Evolutionary conservation across 2,329 filamentous ascomycete species (phyloP).

Genomic region (Fusarium duplospermum): DNA sequence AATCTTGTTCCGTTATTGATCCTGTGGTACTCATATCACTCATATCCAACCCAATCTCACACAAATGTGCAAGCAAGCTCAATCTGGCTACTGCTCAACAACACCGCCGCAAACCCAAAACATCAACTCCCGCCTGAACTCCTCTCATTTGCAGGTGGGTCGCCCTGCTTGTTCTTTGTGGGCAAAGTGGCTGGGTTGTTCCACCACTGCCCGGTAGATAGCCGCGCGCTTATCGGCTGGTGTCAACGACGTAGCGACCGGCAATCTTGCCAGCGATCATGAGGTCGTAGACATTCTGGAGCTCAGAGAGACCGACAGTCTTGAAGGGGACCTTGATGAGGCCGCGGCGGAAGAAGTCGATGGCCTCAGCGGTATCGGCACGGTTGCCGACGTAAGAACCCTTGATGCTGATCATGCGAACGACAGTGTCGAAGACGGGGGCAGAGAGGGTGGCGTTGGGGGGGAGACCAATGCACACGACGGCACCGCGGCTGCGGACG

Average conservation of each 20-base stretch:
- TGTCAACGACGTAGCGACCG: constrained; percentile 85
- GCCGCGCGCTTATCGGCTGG: constrained; percentile 63
- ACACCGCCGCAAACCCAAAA: constrained; percentile 41
- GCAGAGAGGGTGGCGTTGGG: constrained; percentile 82
- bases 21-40: constrained; percentile 42
- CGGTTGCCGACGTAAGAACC: constrained; percentile 95
- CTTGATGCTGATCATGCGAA: constrained; percentile 91
- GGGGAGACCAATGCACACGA: constrained; percentile 91
- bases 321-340: constrained; percentile 91
- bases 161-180: constrained; percentile 27
- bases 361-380: constrained; percentile 85
- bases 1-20: constrained; percentile 41
- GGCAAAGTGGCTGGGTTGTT: background rate
- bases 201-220: constrained; percentile 29
- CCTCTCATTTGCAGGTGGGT: constrained; percentile 38
- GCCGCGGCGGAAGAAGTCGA: constrained; percentile 89
- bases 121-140: constrained; percentile 44
- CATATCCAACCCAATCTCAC: constrained; percentile 38
- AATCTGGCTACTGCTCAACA: constrained; percentile 39
- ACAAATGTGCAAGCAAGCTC: constrained; percentile 36
- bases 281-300: constrained; percentile 83
- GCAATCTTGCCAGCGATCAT: constrained; percentile 78
- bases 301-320: constrained; percentile 81
- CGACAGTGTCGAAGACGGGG: constrained; percentile 89
- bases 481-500: constrained; percentile 82